phyloP scores from a whole-genome alignment of 2,329 filamentous ascomycete species.

The Neocatenulostroma microsporum region DNA sequence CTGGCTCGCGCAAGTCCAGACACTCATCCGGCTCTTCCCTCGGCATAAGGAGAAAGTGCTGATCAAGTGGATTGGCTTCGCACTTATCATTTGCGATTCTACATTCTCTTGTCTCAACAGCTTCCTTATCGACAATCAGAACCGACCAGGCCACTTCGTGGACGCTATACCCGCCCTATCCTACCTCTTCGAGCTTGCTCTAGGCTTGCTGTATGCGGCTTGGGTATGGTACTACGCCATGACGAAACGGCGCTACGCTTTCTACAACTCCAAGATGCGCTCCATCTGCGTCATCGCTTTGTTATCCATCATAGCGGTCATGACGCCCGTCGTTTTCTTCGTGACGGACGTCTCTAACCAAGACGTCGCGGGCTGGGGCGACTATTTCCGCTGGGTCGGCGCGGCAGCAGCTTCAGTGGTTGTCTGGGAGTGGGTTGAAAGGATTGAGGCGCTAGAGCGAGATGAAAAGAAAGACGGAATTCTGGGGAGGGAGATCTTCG shows the following conservation, averaged over 20 bases:
- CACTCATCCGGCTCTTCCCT: conserved; percentile 87
- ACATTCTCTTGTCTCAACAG: conserved; percentile 88
- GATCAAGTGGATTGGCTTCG: conserved; percentile 98
- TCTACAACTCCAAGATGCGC: conserved; percentile 82
- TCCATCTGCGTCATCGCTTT: conserved; percentile 76
- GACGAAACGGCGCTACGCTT: conserved; percentile 86
- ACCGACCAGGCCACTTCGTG: conserved; percentile 63
- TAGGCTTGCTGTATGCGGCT: conserved; percentile 80
- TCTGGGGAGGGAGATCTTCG: conserved; percentile 80
- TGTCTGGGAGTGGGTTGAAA: conserved; percentile 96
- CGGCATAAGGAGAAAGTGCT: conserved; percentile 95
- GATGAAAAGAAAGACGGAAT: conserved; percentile 94
- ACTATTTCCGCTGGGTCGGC: conserved; percentile 94
- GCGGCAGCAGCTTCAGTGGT: conserved; percentile 91
- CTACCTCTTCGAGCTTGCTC: conserved; percentile 80
- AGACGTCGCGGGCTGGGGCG: conserved; percentile 83
- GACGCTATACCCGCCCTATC: conserved; percentile 86
- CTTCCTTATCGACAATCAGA: conserved; percentile 56
- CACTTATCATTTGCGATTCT: conserved; percentile 81
- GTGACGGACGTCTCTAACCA: conserved; percentile 82
- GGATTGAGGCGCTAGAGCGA: conserved; percentile 83
- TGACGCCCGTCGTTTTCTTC: conserved; percentile 89
- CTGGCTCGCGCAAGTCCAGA: conserved; percentile 96
- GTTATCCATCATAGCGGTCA: conserved; percentile 69
- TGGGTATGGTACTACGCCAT: conserved; percentile 91